phyloP scores from a whole-genome alignment of 306 rosid genomes.

The Canavalia gladiata region DNA sequence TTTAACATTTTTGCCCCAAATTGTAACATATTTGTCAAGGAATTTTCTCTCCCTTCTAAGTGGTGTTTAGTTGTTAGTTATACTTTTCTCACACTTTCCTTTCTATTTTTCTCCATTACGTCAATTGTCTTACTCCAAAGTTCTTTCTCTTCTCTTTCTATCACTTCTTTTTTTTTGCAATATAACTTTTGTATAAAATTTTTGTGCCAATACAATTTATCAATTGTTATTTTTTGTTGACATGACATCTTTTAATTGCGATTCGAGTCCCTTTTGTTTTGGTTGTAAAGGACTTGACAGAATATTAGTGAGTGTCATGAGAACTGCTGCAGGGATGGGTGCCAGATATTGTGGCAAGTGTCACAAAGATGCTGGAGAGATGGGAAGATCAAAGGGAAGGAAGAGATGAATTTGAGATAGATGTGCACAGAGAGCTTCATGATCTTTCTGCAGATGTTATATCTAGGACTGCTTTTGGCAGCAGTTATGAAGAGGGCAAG shows the following conservation, averaged over 20 bases:
- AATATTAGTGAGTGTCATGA: neutral
- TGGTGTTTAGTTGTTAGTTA: neutral
- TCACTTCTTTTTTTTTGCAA: too few species aligned
- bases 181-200: too few species aligned
- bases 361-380: constrained; percentile 57
- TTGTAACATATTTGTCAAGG: neutral
- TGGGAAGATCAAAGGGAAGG: constrained; percentile 68
- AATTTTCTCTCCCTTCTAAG: neutral
- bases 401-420: constrained; percentile 71
- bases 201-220: too few species aligned
- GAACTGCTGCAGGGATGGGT: constrained; percentile 69
- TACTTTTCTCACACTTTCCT: too few species aligned
- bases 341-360: constrained; percentile 72
- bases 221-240: neutral
- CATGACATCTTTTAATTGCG: neutral
- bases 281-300: neutral
- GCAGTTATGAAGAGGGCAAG: constrained; percentile 77
- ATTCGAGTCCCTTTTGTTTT: neutral
- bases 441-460: constrained; percentile 72
- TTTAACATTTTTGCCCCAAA: neutral
- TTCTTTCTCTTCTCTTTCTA: too few species aligned
- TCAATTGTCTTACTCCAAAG: too few species aligned
- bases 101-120: too few species aligned
- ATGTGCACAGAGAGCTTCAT: constrained; percentile 64
- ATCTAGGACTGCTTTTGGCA: constrained; percentile 82